Percentiles rank a stretch among this genome's conserved stretches.
phyloP scores from a whole-genome alignment of 805 yeast genomes.

The Cyberlindnera mrakii region DNA sequence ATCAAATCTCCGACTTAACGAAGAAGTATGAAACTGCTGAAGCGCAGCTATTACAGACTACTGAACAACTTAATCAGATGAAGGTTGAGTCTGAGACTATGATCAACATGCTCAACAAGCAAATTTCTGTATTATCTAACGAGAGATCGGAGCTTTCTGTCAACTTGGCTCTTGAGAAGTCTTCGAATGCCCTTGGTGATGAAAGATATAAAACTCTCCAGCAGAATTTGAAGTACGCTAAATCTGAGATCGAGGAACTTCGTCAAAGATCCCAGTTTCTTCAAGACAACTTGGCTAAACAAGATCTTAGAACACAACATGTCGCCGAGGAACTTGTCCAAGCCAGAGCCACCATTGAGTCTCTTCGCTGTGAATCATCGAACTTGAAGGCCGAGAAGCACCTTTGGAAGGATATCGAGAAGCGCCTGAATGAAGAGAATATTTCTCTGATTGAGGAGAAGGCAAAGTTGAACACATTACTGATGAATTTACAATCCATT shows the following conservation, averaged over 20 bases:
- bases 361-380: slow-evolving; percentile 37
- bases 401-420: slow-evolving; percentile 42
- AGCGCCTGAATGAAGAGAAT: slow-evolving; percentile 47
- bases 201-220: slow-evolving; percentile 42
- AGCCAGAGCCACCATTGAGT: slow-evolving; percentile 39
- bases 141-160: slow-evolving; percentile 43
- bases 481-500: slow-evolving; percentile 53
- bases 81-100: slow-evolving; percentile 36
- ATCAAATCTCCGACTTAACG: slow-evolving; percentile 7
- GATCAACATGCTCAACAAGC: slow-evolving; percentile 42
- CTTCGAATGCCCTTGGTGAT: slow-evolving; percentile 46
- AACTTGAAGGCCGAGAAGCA: slow-evolving; percentile 50
- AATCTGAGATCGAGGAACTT: slow-evolving; percentile 41
- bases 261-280: slow-evolving; percentile 31
- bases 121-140: slow-evolving; percentile 32
- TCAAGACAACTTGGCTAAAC: slow-evolving; percentile 37
- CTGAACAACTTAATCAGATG: slow-evolving; percentile 22
- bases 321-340: slow-evolving; percentile 51
- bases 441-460: slow-evolving; percentile 51
- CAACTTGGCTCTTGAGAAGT: slow-evolving; percentile 46
- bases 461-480: slow-evolving; percentile 46
- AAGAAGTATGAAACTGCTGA: slow-evolving; percentile 13
- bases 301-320: slow-evolving; percentile 42
- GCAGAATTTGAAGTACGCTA: slow-evolving; percentile 33
- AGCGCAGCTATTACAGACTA: slow-evolving; percentile 8